Conservation (phyloP, 768 basidiomycete genomes). For the Dictyophora rubrovolvata region DNA sequence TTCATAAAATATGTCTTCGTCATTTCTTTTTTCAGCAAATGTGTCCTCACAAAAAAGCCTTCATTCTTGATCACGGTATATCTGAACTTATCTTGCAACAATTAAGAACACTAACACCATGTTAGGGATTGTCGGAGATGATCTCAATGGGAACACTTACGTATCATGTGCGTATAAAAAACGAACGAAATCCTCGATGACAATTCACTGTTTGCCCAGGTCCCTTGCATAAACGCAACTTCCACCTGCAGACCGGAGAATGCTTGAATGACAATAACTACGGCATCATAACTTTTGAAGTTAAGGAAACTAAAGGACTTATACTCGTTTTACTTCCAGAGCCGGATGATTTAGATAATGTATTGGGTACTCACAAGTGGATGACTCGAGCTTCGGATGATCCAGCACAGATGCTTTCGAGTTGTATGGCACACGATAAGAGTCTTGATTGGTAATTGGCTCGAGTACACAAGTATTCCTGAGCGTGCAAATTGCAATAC, state of each 20-base stretch:
- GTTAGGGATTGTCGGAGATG: conserved; percentile 49
- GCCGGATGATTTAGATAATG: conserved; percentile 39
- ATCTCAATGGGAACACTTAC: conserved; percentile 40
- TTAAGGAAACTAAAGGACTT: conserved; percentile 32
- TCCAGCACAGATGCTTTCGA: neutral
- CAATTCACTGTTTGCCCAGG: conserved; percentile 24
- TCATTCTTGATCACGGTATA: conserved; percentile 54
- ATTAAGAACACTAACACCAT: neutral
- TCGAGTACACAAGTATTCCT: neutral
- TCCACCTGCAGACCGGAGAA: conserved; percentile 41
- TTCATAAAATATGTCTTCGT: neutral
- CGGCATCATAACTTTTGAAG: conserved; percentile 52
- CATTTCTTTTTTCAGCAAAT: conserved; percentile 19
- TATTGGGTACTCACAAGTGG: conserved; percentile 59
- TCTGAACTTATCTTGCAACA: neutral
- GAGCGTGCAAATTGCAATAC: too few species aligned
- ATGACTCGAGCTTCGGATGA: conserved; percentile 34
- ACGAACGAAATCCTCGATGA: conserved; percentile 8
- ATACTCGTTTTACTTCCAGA: conserved; percentile 47
- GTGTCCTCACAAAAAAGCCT: conserved; percentile 46
- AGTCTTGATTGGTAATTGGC: neutral
- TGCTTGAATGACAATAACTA: conserved; percentile 53
- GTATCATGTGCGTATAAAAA: conserved; percentile 32
- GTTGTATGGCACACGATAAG: neutral
- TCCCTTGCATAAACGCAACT: conserved; percentile 62